These are phyloP conservation scores for Phytophthora constricta DNA, from an alignment of 352 stramenopile species.

Conservation along the genomic window DNA sequence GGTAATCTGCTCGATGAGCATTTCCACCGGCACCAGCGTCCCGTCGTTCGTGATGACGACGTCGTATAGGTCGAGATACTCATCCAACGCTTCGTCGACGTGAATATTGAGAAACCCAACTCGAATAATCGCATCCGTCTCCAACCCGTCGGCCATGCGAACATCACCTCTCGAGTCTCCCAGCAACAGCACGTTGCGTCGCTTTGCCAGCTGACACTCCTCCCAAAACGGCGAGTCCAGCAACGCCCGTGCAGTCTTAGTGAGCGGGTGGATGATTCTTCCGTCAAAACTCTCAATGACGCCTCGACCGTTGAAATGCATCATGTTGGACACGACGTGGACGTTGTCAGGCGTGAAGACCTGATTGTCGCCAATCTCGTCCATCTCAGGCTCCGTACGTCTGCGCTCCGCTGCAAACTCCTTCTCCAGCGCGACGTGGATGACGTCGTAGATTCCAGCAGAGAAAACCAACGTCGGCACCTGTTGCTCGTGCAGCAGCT, in stretches of 20 bases:
- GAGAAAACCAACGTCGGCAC: constrained; percentile 70
- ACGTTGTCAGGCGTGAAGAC: constrained; percentile 51
- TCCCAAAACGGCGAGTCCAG: constrained; percentile 65
- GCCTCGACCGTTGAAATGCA: constrained; percentile 60
- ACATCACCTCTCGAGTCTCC: constrained; percentile 69
- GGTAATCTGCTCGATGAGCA: constrained; percentile 50
- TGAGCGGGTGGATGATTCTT: constrained; percentile 74
- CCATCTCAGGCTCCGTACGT: constrained; percentile 1
- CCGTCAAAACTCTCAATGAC: constrained; percentile 62
- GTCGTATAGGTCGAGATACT: constrained; percentile 64
- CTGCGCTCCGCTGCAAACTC: constrained; percentile 40
- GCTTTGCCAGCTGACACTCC: constrained; percentile 52
- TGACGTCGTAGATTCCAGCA: constrained; percentile 62
- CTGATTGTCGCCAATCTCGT: neutral
- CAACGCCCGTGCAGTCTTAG: constrained; percentile 79
- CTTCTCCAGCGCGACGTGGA: constrained; percentile 52
- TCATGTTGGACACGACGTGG: constrained; percentile 84
- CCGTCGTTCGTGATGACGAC: constrained; percentile 67
- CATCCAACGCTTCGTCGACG: constrained; percentile 63
- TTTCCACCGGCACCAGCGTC: constrained; percentile 45
- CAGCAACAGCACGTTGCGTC: constrained; percentile 72
- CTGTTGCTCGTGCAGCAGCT: constrained; percentile 37
- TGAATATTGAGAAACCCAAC: constrained; percentile 78
- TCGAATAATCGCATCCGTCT: constrained; percentile 61
- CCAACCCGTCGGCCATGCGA: constrained; percentile 55